These are phyloP conservation scores for Aspergillus leporis DNA, from an alignment of 495 filamentous ascomycete species.

Conservation along the genomic window DNA sequence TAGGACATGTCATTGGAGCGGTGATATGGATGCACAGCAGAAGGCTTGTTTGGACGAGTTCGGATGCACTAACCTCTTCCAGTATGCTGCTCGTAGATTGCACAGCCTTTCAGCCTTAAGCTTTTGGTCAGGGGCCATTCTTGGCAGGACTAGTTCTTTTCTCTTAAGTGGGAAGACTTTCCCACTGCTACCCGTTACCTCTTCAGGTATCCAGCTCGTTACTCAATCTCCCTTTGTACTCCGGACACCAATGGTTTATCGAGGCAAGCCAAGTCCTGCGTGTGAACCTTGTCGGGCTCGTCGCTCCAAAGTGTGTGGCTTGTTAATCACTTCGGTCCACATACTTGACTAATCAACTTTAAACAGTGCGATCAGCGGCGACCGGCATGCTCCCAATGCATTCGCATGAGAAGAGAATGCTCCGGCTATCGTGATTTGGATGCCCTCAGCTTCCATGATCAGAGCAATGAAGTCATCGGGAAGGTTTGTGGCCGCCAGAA, in stretches of 20 bases:
- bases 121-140: background rate
- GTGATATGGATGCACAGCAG: background rate
- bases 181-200: background rate
- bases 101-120: too few species aligned
- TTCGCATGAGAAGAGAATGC: conserved; percentile 27
- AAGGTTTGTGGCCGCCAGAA: conserved; percentile 10
- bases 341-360: background rate
- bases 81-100: background rate
- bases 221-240: background rate
- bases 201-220: background rate
- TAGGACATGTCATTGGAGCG: too few species aligned
- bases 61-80: background rate
- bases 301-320: conserved; percentile 23
- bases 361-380: conserved; percentile 27
- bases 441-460: conserved; percentile 19
- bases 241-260: conserved; percentile 21
- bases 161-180: background rate
- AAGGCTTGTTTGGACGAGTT: background rate
- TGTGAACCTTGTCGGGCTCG: conserved; percentile 24
- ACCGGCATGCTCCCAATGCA: conserved; percentile 31
- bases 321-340: background rate
- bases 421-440: conserved; percentile 28
- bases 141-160: background rate
- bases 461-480: conserved; percentile 16
- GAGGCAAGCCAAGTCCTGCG: conserved; percentile 24